A percentile compares a stretch with the other conserved stretches of the same genome.
These are phyloP conservation scores for Mycena vitilis DNA, from an alignment of 768 basidiomycete genomes.

Conservation along the genomic window DNA sequence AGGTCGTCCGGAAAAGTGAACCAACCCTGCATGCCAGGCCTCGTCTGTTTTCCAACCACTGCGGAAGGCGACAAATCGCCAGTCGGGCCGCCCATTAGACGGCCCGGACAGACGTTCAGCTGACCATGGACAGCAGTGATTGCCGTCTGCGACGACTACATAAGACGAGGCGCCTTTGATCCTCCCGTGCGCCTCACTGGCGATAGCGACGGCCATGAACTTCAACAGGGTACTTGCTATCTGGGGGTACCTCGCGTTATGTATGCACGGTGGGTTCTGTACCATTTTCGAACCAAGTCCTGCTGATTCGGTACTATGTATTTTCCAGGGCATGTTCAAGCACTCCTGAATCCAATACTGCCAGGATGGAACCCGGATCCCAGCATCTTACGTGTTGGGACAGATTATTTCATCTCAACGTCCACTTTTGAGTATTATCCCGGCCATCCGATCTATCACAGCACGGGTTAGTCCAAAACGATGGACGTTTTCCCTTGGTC, in stretches of 20 bases:
- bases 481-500: too few species aligned
- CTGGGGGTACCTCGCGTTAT: not conserved
- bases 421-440: conserved; percentile 56
- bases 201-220: not conserved
- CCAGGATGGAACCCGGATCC: conserved; percentile 58
- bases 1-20: too few species aligned
- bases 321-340: conserved; percentile 15
- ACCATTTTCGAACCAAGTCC: too few species aligned
- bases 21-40: too few species aligned
- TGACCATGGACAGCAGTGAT: not conserved
- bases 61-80: not conserved
- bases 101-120: conserved; percentile 1
- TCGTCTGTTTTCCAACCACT: too few species aligned
- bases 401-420: conserved; percentile 53
- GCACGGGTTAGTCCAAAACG: conserved; percentile 35
- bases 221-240: not conserved
- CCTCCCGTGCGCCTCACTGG: not conserved
- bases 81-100: not conserved
- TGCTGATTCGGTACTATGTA: not conserved
- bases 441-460: conserved; percentile 56
- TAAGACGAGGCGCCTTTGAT: not conserved
- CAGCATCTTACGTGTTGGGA: conserved; percentile 50
- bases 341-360: conserved; percentile 50
- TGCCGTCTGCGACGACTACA: not conserved
- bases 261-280: conserved; percentile 1